Percentiles rank a stretch among this genome's conserved stretches.
Conservation (phyloP, 805 yeast genomes). For the Saturnispora gosingensis region DNA sequence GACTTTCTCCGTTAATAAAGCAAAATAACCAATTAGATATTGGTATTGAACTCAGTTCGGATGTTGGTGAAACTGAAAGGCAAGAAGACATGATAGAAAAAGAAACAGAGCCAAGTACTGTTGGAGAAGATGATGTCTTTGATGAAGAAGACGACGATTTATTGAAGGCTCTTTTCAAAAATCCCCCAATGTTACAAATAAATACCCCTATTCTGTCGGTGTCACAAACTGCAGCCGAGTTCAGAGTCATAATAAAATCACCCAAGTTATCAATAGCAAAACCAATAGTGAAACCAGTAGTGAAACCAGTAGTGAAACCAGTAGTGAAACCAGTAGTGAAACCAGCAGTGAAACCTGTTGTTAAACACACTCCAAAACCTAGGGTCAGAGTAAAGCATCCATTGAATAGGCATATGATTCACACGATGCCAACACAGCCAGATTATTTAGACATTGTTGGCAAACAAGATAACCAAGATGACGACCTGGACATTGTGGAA, state of each 20-base stretch:
- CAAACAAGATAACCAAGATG: constrained; percentile 7
- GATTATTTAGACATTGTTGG: constrained; percentile 18
- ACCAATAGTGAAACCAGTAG: neutral
- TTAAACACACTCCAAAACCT: neutral
- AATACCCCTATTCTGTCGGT: neutral
- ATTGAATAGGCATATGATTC: constrained; percentile 11
- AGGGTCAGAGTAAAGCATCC: constrained; percentile 10
- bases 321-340: neutral
- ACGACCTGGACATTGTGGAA: constrained; percentile 26
- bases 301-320: too few relatives aligned
- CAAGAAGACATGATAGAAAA: neutral
- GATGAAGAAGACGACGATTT: constrained; percentile 6
- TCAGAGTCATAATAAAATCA: constrained; percentile 1
- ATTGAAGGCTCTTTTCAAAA: constrained; percentile 1
- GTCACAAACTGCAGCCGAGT: neutral
- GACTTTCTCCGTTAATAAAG: neutral
- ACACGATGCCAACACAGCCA: constrained; percentile 14
- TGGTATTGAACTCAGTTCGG: neutral
- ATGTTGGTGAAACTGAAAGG: neutral
- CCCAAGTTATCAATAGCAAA: neutral
- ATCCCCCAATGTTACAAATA: neutral
- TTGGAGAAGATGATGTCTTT: neutral
- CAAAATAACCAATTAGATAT: neutral
- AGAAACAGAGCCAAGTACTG: neutral
- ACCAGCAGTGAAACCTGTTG: neutral